phyloP scores from a whole-genome alignment of 768 basidiomycete species.

The Wakefieldia striispora region DNA sequence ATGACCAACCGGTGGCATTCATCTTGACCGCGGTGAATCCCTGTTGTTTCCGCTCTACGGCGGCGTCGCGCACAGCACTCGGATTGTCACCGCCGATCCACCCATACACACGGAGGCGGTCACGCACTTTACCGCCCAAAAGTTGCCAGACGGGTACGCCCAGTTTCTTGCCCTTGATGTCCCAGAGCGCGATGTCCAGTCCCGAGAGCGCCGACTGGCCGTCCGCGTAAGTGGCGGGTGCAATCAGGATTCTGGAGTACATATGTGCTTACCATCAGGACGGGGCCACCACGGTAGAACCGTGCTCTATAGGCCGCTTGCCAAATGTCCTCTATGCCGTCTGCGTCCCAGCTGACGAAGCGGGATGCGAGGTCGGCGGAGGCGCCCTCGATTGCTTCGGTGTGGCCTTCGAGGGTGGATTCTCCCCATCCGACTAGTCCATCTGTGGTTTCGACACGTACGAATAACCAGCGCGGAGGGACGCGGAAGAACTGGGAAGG shows the following conservation, averaged over 20 bases:
- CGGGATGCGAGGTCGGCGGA: slow-evolving; percentile 55
- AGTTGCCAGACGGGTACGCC: slow-evolving; percentile 65
- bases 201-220: slow-evolving; percentile 53
- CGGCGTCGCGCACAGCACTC: slow-evolving; percentile 48
- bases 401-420: slow-evolving; percentile 68
- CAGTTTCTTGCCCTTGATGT: slow-evolving; percentile 76
- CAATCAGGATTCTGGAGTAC: not conserved
- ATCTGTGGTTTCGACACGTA: slow-evolving; percentile 62
- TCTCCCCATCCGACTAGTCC: slow-evolving; percentile 75
- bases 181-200: slow-evolving; percentile 71
- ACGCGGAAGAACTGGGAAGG: slow-evolving; percentile 54
- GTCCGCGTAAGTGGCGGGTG: no score
- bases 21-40: slow-evolving; percentile 74
- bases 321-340: slow-evolving; percentile 72
- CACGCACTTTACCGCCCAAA: slow-evolving; percentile 66
- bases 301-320: slow-evolving; percentile 62
- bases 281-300: slow-evolving; percentile 72
- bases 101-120: slow-evolving; percentile 55
- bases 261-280: slow-evolving; percentile 52
- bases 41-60: slow-evolving; percentile 52
- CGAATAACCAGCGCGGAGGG: slow-evolving; percentile 73
- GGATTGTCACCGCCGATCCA: slow-evolving; percentile 54
- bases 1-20: slow-evolving; percentile 54
- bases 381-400: slow-evolving; percentile 71
- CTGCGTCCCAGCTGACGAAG: slow-evolving; percentile 59